Conservation (phyloP, 257 asterid species). For the Rhazya stricta region DNA sequence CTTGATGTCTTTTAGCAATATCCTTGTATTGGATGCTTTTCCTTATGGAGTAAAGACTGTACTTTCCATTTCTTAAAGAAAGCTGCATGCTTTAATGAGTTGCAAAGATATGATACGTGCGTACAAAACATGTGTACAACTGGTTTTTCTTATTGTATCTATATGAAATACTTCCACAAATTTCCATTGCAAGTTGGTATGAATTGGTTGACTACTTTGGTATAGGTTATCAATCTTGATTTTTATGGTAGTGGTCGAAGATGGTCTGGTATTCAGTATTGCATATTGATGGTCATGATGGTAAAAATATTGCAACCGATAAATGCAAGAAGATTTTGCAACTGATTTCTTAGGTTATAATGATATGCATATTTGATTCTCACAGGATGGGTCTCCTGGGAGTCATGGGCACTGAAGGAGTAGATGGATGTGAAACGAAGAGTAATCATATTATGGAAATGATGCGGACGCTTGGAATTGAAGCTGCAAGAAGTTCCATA, state of each 20-base stretch:
- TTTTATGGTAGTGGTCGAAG: neutral
- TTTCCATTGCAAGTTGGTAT: neutral
- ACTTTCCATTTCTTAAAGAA: neutral
- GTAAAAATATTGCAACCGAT: neutral
- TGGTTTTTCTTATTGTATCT: neutral
- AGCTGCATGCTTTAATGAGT: neutral
- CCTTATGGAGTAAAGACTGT: neutral
- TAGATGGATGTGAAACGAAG: slow-evolving; percentile 55
- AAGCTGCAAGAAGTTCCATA: slow-evolving; percentile 76
- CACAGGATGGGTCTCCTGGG: slow-evolving; percentile 76
- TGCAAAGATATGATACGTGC: neutral
- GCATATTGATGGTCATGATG: neutral
- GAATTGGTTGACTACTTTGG: neutral
- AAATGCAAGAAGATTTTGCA: neutral
- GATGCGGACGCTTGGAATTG: slow-evolving; percentile 69
- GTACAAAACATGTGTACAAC: neutral
- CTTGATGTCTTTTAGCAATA: neutral
- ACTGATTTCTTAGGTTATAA: neutral
- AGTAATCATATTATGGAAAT: slow-evolving; percentile 80
- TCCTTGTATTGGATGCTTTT: neutral
- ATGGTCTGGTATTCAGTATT: neutral
- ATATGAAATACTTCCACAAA: neutral
- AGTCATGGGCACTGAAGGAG: slow-evolving; percentile 91
- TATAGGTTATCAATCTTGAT: neutral
- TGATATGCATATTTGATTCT: slow-evolving; percentile 9